Conservation (phyloP, 176 grass and related monocot species). For the Carex pumila region DNA sequence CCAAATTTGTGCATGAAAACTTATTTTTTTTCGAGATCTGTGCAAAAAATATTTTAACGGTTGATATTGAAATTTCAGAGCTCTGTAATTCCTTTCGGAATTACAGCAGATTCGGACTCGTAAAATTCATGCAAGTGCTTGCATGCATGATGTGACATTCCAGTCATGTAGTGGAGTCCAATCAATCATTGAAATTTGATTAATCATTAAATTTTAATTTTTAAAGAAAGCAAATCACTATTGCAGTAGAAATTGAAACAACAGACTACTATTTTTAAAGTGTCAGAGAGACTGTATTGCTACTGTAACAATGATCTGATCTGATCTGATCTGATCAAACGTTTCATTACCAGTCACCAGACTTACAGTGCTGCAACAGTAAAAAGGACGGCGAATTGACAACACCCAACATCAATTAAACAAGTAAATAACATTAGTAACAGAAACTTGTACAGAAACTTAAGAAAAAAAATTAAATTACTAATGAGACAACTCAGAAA, state of each 20-base stretch:
- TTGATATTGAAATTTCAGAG: too few species aligned
- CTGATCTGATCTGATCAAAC: slow-evolving; percentile 9
- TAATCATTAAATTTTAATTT: not conserved
- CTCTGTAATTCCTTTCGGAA: too few species aligned
- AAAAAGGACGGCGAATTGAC: not conserved
- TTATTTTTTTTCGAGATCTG: too few species aligned
- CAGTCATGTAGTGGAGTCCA: not conserved
- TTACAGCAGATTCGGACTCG: too few species aligned
- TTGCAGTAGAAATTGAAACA: not conserved
- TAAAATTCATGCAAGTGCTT: not conserved
- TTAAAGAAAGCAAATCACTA: not conserved
- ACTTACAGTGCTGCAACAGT: not conserved
- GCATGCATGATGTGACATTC: not conserved
- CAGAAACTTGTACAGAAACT: not conserved
- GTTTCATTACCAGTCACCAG: not conserved
- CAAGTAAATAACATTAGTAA: not conserved
- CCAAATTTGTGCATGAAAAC: too few species aligned
- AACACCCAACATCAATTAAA: not conserved
- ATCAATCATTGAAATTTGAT: not conserved
- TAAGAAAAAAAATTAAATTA: not conserved
- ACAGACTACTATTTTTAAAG: not conserved
- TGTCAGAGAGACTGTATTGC: not conserved
- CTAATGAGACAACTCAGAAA: not conserved
- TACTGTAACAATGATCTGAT: not conserved
- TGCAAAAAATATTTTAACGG: too few species aligned